Base-by-base conservation (phyloP, 371 early-diverging fungal genomes). In the Mortierella sp. region DNA sequence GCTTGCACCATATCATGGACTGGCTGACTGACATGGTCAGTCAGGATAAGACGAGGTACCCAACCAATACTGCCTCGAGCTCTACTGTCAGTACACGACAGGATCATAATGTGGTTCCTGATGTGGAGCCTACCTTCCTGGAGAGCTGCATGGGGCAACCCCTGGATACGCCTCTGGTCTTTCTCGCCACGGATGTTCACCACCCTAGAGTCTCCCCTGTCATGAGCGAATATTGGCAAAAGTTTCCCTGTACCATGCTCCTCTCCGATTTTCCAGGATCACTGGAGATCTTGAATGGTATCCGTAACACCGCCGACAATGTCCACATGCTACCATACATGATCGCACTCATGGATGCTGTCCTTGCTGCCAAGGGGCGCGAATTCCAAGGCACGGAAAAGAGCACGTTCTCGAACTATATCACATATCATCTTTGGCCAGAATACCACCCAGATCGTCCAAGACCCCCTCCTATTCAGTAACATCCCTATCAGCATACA, bases 271-370 rank as follows among this genome's bases (percentile, higher is more conserved):
- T 87, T 42, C 81, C 80, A 8, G 79, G 80, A 3, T 60, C 69
- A 18, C 18, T 60, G 6, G 24, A 34, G 50, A 23, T 52, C 4
- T 34, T 74, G 28, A 61, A 61, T 7, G 34, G 31, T 9, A 54
- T 74, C 23, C 50, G 59, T 19, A 74, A 74, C 34, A 61, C 74
- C 5, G 39, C 53, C 18, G 74, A 74, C 34, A 64, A 64, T 14
- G 47, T 68, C 28, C 21, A 24, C 31, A 74, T 74, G 74, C 27
- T 60, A 28, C 61, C 56, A 28, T 85, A 82, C 55, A 53, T 86
- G 56, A 80, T 86, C 23, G 85, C 86, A 2, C 81, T 88, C 81
- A 74, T 88, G 45, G 88, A 88, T 58, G 88, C 88, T 27, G 84
- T 84, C 54, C 81, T 88, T 41, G 79, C 85, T 2, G 83, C 88